A percentile compares a stretch with the other conserved stretches of the same genome.
Conservation (phyloP, 495 filamentous ascomycete species). For the Hypoxylon subgilvum region DNA sequence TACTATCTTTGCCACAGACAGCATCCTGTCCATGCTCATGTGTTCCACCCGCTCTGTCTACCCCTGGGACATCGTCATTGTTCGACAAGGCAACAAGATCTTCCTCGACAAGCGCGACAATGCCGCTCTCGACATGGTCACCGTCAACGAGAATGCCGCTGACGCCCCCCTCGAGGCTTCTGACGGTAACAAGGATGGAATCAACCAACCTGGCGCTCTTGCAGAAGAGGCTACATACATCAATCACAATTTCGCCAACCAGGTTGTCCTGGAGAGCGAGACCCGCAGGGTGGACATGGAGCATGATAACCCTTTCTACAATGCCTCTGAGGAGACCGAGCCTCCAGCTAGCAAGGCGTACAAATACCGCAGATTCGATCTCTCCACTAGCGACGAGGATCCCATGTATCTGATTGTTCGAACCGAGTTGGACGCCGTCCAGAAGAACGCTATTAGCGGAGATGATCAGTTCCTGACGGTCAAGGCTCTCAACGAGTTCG, state of each 20-base stretch:
- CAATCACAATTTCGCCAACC: conserved; percentile 98
- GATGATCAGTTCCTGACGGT: conserved; percentile 89
- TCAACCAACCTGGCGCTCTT: conserved; percentile 89
- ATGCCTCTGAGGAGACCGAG: conserved; percentile 87
- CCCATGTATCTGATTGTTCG: conserved; percentile 90
- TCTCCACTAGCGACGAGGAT: conserved; percentile 89
- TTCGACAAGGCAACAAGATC: conserved; percentile 89
- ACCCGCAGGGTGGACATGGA: conserved; percentile 77
- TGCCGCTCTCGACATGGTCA: conserved; percentile 92
- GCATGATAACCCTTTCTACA: conserved; percentile 97
- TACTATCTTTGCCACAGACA: conserved; percentile 95
- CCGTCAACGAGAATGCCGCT: conserved; percentile 98
- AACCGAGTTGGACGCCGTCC: conserved; percentile 92
- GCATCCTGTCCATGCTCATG: conserved; percentile 98
- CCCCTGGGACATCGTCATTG: conserved; percentile 96
- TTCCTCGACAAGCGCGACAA: conserved; percentile 98
- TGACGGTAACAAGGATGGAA: conserved; percentile 90
- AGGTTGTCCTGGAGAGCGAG: conserved; percentile 84
- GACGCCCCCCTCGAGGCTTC: conserved; percentile 90
- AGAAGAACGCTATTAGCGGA: conserved; percentile 88
- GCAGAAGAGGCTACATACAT: conserved; percentile 98
- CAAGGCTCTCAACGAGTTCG: conserved; percentile 98
- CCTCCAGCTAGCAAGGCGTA: conserved; percentile 94
- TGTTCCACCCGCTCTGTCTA: conserved; percentile 93
- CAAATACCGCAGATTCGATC: conserved; percentile 96